Evolutionary conservation across 768 basidiomycete genomes (phyloP).

Genomic region (Naganishia vishniacii): DNA sequence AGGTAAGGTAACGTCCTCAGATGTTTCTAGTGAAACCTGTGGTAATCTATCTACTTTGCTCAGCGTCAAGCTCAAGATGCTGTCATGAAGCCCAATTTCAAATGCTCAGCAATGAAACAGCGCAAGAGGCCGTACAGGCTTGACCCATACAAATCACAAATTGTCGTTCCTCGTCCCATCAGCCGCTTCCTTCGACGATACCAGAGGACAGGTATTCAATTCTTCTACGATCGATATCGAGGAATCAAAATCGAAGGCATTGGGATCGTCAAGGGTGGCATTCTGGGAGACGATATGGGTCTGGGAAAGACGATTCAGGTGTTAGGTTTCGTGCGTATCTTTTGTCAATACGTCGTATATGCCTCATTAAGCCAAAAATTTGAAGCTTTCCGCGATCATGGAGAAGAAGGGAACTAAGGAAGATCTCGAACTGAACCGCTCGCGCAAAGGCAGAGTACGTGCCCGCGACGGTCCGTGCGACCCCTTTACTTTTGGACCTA

Average conservation of each 20-base stretch:
- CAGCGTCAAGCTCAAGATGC: conserved; percentile 11
- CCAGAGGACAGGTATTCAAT: conserved; percentile 77
- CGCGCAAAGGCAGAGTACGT: conserved; percentile 17
- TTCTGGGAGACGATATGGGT: conserved; percentile 97
- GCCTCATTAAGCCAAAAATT: too few species aligned
- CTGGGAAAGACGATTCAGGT: conserved; percentile 88
- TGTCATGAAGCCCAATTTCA: conserved; percentile 27
- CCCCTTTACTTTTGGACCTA: conserved; percentile 73
- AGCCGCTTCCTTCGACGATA: conserved; percentile 86
- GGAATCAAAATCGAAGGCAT: conserved; percentile 20
- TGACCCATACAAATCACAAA: conserved; percentile 29
- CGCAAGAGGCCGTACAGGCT: conserved; percentile 26
- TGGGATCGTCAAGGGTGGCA: conserved; percentile 60
- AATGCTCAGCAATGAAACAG: conserved; percentile 9
- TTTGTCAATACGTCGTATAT: background rate
- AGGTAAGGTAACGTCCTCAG: background rate
- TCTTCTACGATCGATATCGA: conserved; percentile 69
- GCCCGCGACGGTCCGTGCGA: background rate
- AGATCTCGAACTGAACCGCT: conserved; percentile 51
- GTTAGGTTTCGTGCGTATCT: conserved; percentile 40
- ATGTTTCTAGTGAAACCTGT: background rate
- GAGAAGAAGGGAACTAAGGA: conserved; percentile 62
- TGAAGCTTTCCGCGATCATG: conserved; percentile 78
- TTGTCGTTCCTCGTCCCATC: conserved; percentile 52
- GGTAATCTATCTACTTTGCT: background rate